A percentile compares a stretch with the other conserved stretches of the same genome.
Conservation (phyloP, 306 rosid genomes). For the Rosa rugosa region DNA sequence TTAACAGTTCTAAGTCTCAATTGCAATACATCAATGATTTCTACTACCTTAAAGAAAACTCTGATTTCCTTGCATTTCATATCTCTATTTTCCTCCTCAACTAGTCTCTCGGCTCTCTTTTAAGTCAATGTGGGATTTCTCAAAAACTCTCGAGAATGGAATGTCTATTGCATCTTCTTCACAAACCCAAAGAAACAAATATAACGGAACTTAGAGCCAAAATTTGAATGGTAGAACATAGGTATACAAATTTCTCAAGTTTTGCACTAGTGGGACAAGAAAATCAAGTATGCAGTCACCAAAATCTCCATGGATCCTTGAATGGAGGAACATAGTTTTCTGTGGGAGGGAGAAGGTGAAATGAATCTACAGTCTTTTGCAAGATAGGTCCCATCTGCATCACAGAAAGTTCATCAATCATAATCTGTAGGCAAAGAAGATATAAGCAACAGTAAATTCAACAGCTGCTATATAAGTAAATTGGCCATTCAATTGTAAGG, state of each 20-base stretch:
- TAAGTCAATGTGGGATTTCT: neutral
- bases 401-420: constrained; percentile 6
- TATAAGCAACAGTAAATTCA: neutral
- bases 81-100: neutral
- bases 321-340: constrained; percentile 86
- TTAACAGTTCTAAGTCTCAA: neutral
- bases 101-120: neutral
- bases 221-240: neutral
- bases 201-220: neutral
- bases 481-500: too few relatives aligned
- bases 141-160: neutral
- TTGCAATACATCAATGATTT: neutral
- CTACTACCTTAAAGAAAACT: neutral
- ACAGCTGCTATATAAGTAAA: too few relatives aligned
- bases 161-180: neutral
- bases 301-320: constrained; percentile 99
- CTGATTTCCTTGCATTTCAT: neutral
- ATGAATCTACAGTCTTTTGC: constrained; percentile 71
- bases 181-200: neutral
- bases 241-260: neutral
- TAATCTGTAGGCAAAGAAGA: neutral
- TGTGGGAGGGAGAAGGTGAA: constrained; percentile 75
- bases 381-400: constrained; percentile 84
- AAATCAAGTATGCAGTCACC: constrained; percentile 44
- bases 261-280: neutral